Evolutionary conservation across 768 basidiomycete species (phyloP), one percentile per base, ranked within the genome.

Genomic region (Chalciporus piperatus): DNA sequence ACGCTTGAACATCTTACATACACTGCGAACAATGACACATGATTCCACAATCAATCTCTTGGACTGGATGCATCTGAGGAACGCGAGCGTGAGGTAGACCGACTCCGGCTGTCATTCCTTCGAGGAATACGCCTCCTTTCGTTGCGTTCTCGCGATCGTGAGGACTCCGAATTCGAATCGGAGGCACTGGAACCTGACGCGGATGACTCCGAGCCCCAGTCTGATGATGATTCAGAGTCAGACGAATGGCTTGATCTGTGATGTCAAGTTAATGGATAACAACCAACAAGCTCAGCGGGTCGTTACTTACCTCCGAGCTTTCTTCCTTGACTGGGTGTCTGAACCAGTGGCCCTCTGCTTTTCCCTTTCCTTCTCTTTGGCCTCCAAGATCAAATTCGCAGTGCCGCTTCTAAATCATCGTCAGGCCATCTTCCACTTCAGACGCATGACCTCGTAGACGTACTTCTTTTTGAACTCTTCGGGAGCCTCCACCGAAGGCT

Each of bases 391-490:
- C 60, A 80, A 82, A 63, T 93, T 85, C 19, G 93, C 93, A n/a
- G 83, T 84, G 2, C 92, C 92, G 19, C 70, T 78, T 61, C 89
- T 89, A 56, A 30, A 48, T 19, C 42, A 50, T 8, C 28, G 39
- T 61, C 20, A 60, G 38, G 48, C 32, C 30, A 28, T 42, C 14
- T 16, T 19, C 41, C 14, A 41, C 27, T 32, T 13, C 22, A 9
- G 45, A 13, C 20, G 9, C 37, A 27, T 33, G 53, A 35, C 32
- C 12, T 6, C 27, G 30, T 22, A 41, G 1, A 75, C 84, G 32
- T 49, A 90, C 89, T 85, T 85, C 55, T 71, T 78, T 75, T 84
- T 92, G 70, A 97, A 95, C 68, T 97, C 94, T 55, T 94, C 92
- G 4, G 93, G 93, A 11, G 93, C 81, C 55, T 92, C 89, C 0